Base-by-base conservation (phyloP, 1,139 yeast genomes). In the Yamadazyma jaroonii region DNA sequence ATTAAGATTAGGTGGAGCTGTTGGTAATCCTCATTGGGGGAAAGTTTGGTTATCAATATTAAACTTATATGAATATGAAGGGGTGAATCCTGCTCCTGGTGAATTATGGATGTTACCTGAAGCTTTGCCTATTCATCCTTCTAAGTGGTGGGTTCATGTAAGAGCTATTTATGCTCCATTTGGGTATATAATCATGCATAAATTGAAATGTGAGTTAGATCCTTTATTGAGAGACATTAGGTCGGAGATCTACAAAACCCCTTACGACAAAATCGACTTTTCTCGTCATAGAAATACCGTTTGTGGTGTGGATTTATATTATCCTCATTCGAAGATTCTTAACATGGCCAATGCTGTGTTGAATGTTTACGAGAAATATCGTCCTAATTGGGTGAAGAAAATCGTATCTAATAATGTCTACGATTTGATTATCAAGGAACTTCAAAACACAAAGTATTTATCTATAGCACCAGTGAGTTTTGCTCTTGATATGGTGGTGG, bases 111-210 rank as follows among this genome's bases (percentile, higher is more conserved):
- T 84, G 47, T 62, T 92, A 34, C 99, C 98, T 2, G 86, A 88
- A 46, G 56, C 72, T 36, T 52, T 83, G 2, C 95, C 96, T 0
- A 69, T 89, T 29, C 98, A 92, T 56, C 98, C 99, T 1, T 95
- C 92, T 22, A 76, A 88, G 55, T 94, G 97, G 98, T 94, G 99
- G 99, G 97, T 92, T 22, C 99, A 94, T 55, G 92, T 97, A 0
- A 68, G 99, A 41, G 96, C 95, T 1, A 88, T 94, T 25, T 92
- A 90, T 53, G 62, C 87, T 32, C 95, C 97, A 0, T 68, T 90
- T 53, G 94, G 97, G 11, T 92, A 90, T 56, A 59, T 92, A 9
- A 78, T 85, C 14, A 70, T 88, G 35, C 72, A 76, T 29, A 62
- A 66, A 39, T 69, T 73, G 11, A 67, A 71, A 41, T 83, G 87